phyloP scores from a whole-genome alignment of 768 basidiomycete genomes.

The Boletus reticuloceps region DNA sequence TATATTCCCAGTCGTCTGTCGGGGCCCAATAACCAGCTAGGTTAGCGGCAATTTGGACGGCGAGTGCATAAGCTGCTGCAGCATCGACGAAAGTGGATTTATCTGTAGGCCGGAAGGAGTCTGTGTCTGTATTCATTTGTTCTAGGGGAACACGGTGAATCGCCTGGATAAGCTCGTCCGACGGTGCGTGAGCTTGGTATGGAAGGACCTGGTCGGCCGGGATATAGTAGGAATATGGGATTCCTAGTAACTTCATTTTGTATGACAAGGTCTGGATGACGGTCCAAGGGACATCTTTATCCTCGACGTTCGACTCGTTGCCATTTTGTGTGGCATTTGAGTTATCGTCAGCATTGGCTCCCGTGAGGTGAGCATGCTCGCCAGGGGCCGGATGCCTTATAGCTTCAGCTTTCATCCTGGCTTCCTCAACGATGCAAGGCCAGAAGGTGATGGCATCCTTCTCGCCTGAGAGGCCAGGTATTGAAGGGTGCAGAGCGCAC shows the following conservation, averaged over 20 bases:
- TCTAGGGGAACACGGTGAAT: slow-evolving; percentile 45
- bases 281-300: slow-evolving; percentile 46
- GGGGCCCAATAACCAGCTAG: slow-evolving; percentile 67
- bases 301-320: slow-evolving; percentile 9
- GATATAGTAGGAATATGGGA: slow-evolving; percentile 46
- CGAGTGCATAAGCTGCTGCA: slow-evolving; percentile 63
- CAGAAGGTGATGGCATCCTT: slow-evolving; percentile 60
- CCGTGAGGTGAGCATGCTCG: not conserved
- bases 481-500: slow-evolving; percentile 55
- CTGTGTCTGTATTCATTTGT: slow-evolving; percentile 43
- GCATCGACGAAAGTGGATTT: slow-evolving; percentile 45
- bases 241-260: slow-evolving; percentile 64
- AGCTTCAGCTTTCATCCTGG: slow-evolving; percentile 46
- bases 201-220: slow-evolving; percentile 64
- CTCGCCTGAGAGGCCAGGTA: slow-evolving; percentile 38
- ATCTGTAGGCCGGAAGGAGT: slow-evolving; percentile 49
- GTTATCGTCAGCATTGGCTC: slow-evolving; percentile 1
- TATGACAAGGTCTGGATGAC: slow-evolving; percentile 62
- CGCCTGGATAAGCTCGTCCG: slow-evolving; percentile 48
- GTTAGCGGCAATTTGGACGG: slow-evolving; percentile 66
- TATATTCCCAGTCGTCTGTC: slow-evolving; percentile 71
- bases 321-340: slow-evolving; percentile 5
- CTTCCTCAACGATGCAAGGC: slow-evolving; percentile 69
- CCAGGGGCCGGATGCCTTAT: slow-evolving; percentile 26
- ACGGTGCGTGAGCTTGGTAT: slow-evolving; percentile 66